Percentiles rank a stretch among this genome's conserved stretches.
phyloP scores from a whole-genome alignment of 192 early-diverging fungal species.

The Backusella tuberculispora region DNA sequence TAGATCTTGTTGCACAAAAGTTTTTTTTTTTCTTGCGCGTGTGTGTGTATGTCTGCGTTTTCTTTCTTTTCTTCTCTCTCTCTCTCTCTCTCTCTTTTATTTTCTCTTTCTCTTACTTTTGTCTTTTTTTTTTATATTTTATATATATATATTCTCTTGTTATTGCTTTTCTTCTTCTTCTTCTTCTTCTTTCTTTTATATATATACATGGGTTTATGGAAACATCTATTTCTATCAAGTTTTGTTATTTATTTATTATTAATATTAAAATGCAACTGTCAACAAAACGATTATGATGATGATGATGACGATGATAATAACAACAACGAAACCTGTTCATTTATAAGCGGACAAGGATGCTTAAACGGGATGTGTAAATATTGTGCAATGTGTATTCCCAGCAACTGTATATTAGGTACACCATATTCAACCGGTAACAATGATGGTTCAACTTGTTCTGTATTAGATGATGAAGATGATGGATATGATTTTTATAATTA shows the following conservation, averaged over 20 bases:
- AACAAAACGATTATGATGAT: background rate
- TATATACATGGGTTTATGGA: constrained; percentile 8
- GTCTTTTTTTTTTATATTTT: too few species aligned
- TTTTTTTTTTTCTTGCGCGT: background rate
- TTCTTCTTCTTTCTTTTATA: background rate
- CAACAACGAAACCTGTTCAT: background rate
- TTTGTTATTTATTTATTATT: constrained; percentile 7
- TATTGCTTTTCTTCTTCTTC: background rate
- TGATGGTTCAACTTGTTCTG: background rate
- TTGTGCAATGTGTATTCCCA: constrained; percentile 16
- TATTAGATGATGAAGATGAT: background rate
- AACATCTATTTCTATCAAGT: background rate
- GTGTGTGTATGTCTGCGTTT: background rate
- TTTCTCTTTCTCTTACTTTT: background rate
- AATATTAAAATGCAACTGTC: background rate
- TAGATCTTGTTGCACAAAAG: background rate
- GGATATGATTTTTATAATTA: constrained; percentile 1
- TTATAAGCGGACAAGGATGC: background rate
- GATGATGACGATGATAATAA: background rate
- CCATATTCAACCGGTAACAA: background rate
- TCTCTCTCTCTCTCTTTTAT: background rate
- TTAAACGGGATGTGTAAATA: constrained; percentile 10
- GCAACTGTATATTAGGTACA: constrained; percentile 12
- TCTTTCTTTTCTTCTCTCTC: background rate
- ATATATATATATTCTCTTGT: too few species aligned